phyloP scores from a whole-genome alignment of 2,329 filamentous ascomycete genomes.

The Aspergillus melleus region DNA sequence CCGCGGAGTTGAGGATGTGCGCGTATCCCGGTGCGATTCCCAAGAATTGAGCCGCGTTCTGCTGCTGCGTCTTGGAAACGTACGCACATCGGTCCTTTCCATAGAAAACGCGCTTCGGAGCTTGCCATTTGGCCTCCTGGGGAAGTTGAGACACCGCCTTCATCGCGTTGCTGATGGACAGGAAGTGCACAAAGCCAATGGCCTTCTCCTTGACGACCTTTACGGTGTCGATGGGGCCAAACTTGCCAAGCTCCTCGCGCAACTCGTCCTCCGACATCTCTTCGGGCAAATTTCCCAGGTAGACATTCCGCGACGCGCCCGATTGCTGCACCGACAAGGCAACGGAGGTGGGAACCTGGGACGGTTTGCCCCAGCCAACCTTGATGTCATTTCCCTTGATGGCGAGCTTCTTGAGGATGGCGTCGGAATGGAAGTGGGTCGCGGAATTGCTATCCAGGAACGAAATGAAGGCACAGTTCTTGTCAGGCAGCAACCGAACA shows the following conservation, averaged over 20 bases:
- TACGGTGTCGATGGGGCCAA: constrained; percentile 92
- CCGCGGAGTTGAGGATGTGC: constrained; percentile 91
- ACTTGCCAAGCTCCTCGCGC: constrained; percentile 92
- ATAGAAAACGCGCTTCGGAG: constrained; percentile 93
- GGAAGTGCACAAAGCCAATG: constrained; percentile 95
- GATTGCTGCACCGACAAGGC: constrained; percentile 97
- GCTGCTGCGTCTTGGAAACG: constrained; percentile 98
- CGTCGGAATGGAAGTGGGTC: constrained; percentile 98
- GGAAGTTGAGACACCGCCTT: constrained; percentile 96
- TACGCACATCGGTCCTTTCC: constrained; percentile 98
- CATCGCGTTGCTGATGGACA: constrained; percentile 97
- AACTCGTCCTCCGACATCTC: constrained; percentile 89
- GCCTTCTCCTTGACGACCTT: constrained; percentile 98
- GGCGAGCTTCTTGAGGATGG: constrained; percentile 98
- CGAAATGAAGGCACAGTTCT: constrained; percentile 99
- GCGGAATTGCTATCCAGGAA: constrained; percentile 97
- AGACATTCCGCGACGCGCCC: constrained; percentile 93
- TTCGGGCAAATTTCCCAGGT: constrained; percentile 88
- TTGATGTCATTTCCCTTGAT: constrained; percentile 99
- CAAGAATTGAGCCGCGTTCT: constrained; percentile 96
- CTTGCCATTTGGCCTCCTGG: constrained; percentile 95
- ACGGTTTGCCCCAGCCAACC: constrained; percentile 98
- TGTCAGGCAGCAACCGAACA: constrained; percentile 93
- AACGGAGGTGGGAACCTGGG: constrained; percentile 94
- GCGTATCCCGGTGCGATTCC: constrained; percentile 96